These are phyloP conservation scores for Crithidia brevicula DNA, from an alignment of 208 protist species.

Conservation along the genomic window DNA sequence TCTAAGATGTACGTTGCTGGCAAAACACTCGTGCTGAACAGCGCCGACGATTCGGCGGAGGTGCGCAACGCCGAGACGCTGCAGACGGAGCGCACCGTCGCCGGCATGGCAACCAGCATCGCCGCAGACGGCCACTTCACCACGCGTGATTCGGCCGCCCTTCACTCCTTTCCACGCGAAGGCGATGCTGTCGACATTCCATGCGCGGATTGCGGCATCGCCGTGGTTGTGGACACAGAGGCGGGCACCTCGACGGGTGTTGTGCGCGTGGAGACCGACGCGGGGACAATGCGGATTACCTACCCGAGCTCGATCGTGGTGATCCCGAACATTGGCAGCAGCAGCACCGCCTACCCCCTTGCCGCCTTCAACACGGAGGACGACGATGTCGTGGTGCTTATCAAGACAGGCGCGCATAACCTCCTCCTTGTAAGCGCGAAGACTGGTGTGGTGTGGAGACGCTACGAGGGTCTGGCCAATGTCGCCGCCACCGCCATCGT, in stretches of 20 bases:
- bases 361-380: constrained; percentile 33
- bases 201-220: constrained; percentile 30
- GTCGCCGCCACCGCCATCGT: constrained; percentile 55
- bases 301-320: constrained; percentile 18
- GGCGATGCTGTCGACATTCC: constrained; percentile 11
- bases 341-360: constrained; percentile 34
- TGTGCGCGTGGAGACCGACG: constrained; percentile 28
- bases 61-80: constrained; percentile 28
- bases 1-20: constrained; percentile 27
- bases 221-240: constrained; percentile 19
- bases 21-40: constrained; percentile 25
- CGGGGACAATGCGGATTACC: constrained; percentile 21
- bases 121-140: constrained; percentile 35
- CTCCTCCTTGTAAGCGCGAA: constrained; percentile 55
- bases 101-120: constrained; percentile 29
- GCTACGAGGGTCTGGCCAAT: constrained; percentile 65
- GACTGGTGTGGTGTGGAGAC: constrained; percentile 64
- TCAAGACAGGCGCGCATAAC: constrained; percentile 64
- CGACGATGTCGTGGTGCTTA: constrained; percentile 36
- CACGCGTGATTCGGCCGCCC: constrained; percentile 20
- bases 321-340: constrained; percentile 24
- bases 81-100: constrained; percentile 12
- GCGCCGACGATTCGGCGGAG: not conserved
- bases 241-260: constrained; percentile 18
- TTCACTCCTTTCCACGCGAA: constrained; percentile 16